Evolutionary conservation across 768 basidiomycete genomes (phyloP).

Genomic region (Obba rivulosa): DNA sequence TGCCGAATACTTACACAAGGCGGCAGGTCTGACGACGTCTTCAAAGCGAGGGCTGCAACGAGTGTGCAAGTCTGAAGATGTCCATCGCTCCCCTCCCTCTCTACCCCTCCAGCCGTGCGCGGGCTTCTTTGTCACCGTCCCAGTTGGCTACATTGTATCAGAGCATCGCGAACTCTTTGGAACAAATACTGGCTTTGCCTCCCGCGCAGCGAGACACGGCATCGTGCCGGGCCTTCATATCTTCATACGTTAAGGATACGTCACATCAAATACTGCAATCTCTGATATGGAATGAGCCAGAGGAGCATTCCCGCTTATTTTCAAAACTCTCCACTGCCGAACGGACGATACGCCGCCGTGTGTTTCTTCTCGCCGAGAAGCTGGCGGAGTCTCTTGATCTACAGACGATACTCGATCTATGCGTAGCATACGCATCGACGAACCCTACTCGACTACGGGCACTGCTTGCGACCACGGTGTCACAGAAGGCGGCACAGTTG

Average conservation of each 20-base stretch:
- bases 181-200: conserved; percentile 42
- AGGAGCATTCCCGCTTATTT: conserved; percentile 3
- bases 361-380: conserved; percentile 53
- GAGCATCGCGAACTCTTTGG: conserved; percentile 43
- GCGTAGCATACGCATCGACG: conserved; percentile 47
- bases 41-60: neutral
- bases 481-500: conserved; percentile 29
- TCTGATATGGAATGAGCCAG: conserved; percentile 51
- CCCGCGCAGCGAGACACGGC: conserved; percentile 40
- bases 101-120: conserved; percentile 48
- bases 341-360: conserved; percentile 39
- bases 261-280: conserved; percentile 48
- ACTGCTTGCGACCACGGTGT: conserved; percentile 37
- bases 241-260: conserved; percentile 52
- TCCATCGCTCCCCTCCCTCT: conserved; percentile 36
- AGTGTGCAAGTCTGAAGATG: conserved; percentile 17
- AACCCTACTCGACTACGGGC: conserved; percentile 39
- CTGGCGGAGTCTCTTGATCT: conserved; percentile 43
- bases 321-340: conserved; percentile 32
- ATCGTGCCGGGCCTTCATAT: conserved; percentile 43
- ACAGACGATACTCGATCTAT: conserved; percentile 56
- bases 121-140: conserved; percentile 45
- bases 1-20: too few relatives aligned
- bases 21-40: neutral
- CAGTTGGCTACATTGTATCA: conserved; percentile 44